Conservation (phyloP, 768 basidiomycete genomes). For the Suillus cothurnatus region DNA sequence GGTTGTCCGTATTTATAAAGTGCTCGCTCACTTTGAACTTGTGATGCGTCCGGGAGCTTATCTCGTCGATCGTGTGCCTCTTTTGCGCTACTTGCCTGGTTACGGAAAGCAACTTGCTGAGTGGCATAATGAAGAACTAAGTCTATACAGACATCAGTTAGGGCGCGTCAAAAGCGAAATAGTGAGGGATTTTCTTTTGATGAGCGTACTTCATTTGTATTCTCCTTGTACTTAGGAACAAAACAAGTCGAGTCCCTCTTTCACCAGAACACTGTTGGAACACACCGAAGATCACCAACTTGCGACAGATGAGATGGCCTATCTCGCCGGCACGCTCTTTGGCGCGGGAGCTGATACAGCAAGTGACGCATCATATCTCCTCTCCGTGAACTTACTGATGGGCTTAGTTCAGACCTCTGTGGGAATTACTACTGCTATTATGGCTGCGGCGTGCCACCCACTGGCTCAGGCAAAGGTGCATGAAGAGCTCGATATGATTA, state of each 20-base stretch:
- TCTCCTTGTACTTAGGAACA: constrained; percentile 4
- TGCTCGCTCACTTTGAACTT: constrained; percentile 24
- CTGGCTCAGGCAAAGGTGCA: constrained; percentile 48
- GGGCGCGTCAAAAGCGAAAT: constrained; percentile 42
- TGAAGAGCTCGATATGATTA: constrained; percentile 48
- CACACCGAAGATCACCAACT: constrained; percentile 49
- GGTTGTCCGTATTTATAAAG: constrained; percentile 20
- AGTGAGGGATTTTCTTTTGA: constrained; percentile 25
- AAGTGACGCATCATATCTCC: not conserved
- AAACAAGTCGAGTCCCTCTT: constrained; percentile 26
- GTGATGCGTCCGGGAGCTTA: constrained; percentile 46
- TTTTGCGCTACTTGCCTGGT: constrained; percentile 50
- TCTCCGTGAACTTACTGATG: not conserved
- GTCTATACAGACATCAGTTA: constrained; percentile 51
- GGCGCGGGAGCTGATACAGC: constrained; percentile 60
- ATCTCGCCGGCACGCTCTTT: constrained; percentile 59
- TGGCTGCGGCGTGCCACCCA: constrained; percentile 53
- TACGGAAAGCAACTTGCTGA: constrained; percentile 54
- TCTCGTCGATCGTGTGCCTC: constrained; percentile 53
- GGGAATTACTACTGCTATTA: constrained; percentile 49
- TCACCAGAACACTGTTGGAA: constrained; percentile 54
- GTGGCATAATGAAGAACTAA: constrained; percentile 53
- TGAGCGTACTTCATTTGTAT: not conserved
- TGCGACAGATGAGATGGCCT: constrained; percentile 51
- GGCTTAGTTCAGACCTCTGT: constrained; percentile 39